Conservation (phyloP, 2,329 filamentous ascomycete species). For the Aspergillus melleus region DNA sequence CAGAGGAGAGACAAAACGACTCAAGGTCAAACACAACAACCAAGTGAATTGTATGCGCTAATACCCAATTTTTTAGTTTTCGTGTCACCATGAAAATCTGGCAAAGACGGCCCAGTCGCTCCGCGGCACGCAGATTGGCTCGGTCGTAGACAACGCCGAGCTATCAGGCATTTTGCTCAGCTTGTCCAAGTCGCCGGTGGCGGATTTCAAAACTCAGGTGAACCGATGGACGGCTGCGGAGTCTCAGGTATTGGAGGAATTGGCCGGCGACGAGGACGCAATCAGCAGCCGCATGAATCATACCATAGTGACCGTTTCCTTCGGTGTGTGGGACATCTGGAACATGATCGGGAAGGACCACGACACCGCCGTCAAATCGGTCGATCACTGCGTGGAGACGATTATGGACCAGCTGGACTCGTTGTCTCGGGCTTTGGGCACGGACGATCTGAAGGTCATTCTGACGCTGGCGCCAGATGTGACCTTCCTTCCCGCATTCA, state of each 20-base stretch:
- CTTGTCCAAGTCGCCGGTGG: constrained; percentile 27
- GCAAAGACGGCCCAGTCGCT: constrained; percentile 30
- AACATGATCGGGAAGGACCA: constrained; percentile 30
- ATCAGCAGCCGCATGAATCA: constrained; percentile 27
- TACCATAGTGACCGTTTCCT: constrained; percentile 39
- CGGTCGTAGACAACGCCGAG: constrained; percentile 36
- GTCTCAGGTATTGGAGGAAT: constrained; percentile 18
- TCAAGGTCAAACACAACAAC: neutral
- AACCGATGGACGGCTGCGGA: constrained; percentile 37
- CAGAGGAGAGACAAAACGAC: neutral
- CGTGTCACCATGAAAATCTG: constrained; percentile 36
- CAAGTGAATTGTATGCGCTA: neutral
- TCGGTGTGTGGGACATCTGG: constrained; percentile 44
- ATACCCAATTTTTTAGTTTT: constrained; percentile 23
- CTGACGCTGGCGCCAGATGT: constrained; percentile 40
- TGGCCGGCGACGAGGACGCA: constrained; percentile 23
- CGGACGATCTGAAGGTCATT: constrained; percentile 36
- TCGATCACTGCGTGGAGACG: constrained; percentile 32
- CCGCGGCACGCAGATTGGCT: constrained; percentile 28
- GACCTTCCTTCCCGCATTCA: constrained; percentile 41
- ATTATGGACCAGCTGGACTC: constrained; percentile 35
- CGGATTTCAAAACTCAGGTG: constrained; percentile 40
- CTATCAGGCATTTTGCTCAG: constrained; percentile 23
- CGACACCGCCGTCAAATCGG: constrained; percentile 24
- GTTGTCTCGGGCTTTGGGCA: constrained; percentile 29